Conservation (phyloP, 208 protist genomes). For the Leishmania mexicana region DNA sequence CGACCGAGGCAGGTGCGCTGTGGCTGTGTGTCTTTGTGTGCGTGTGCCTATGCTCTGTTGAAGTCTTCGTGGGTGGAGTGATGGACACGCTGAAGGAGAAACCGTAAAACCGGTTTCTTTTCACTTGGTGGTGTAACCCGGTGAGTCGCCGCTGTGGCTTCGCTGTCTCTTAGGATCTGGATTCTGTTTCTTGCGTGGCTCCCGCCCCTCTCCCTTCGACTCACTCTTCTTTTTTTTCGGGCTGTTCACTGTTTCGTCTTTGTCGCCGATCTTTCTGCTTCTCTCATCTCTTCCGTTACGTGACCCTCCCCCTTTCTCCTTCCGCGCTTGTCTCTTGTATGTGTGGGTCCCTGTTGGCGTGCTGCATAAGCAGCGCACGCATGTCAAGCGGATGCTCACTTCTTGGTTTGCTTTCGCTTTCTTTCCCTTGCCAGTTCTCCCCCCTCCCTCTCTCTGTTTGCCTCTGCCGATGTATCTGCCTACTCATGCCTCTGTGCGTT, state of each 20-base stretch:
- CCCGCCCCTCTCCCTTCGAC: not conserved
- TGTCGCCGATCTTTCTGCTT: not conserved
- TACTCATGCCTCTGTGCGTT: not conserved
- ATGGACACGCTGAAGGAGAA: not conserved
- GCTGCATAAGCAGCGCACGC: not conserved
- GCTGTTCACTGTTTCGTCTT: not conserved
- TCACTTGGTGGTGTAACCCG: too few species aligned
- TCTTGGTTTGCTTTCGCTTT: not conserved
- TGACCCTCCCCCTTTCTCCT: not conserved
- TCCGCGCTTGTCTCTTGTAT: not conserved
- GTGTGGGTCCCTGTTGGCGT: not conserved
- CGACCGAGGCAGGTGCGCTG: not conserved
- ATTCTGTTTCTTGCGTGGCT: not conserved
- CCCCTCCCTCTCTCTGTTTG: not conserved
- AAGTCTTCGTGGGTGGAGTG: not conserved
- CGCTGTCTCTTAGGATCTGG: not conserved
- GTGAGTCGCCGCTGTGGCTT: not conserved
- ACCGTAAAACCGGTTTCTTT: too few species aligned
- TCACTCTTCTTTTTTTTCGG: not conserved
- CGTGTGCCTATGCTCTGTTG: not conserved
- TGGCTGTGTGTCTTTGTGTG: not conserved
- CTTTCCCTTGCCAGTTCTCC: not conserved
- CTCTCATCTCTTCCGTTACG: not conserved
- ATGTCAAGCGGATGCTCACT: not conserved
- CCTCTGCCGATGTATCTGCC: not conserved